Conservation (phyloP, 441 rosid genomes). For the Arabidopsis lyrata region DNA sequence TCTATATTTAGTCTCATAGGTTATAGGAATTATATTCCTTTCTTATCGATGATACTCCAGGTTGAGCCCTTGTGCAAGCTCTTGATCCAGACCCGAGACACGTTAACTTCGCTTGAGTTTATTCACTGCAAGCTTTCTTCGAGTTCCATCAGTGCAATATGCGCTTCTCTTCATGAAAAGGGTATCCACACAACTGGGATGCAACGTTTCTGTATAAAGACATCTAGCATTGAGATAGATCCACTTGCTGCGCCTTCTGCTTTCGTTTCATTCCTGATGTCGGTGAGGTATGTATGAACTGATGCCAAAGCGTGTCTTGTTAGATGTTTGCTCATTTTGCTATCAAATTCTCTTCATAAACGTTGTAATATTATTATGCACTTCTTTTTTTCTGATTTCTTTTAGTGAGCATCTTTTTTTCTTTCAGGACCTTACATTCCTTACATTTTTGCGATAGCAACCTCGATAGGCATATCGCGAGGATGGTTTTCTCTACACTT, state of each 20-base stretch:
- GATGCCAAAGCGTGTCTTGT: conserved; percentile 31
- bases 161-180: conserved; percentile 51
- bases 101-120: conserved; percentile 75
- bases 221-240: conserved; percentile 61
- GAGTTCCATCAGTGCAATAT: conserved; percentile 57
- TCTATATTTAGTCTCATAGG: conserved; percentile 3
- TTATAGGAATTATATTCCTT: conserved; percentile 24
- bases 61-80: conserved; percentile 76
- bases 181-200: conserved; percentile 51
- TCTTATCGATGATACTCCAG: conserved; percentile 51
- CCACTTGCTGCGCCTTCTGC: conserved; percentile 51
- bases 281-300: conserved; percentile 61
- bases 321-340: conserved; percentile 37
- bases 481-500: conserved; percentile 59
- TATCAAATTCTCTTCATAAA: conserved; percentile 11
- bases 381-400: neutral
- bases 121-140: conserved; percentile 78
- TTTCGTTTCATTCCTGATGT: conserved; percentile 64
- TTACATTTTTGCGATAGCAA: conserved; percentile 64
- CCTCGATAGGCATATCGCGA: conserved; percentile 57
- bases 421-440: conserved; percentile 68
- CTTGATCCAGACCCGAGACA: conserved; percentile 64
- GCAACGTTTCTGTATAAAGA: conserved; percentile 60
- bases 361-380: conserved; percentile 11
- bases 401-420: conserved; percentile 28